A percentile compares a stretch with the other conserved stretches of the same genome.
Evolutionary conservation across 108 stramenopile genomes (phyloP).

Genomic region (Cyclotella cryptica): DNA sequence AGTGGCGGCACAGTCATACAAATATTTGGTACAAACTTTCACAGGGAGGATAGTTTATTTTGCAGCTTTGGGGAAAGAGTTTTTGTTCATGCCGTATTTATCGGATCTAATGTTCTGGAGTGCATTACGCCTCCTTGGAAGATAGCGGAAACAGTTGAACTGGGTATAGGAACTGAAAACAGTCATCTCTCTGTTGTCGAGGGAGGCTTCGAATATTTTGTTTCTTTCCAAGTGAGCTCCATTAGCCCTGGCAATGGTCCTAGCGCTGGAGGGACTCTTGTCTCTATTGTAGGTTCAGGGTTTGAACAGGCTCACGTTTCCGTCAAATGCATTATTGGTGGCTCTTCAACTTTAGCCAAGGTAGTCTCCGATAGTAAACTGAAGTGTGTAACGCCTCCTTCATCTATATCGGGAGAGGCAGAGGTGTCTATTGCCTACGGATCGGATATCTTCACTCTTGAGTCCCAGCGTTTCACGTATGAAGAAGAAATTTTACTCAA

Average conservation of each 20-base stretch:
- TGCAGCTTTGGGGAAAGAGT: slow-evolving; percentile 36
- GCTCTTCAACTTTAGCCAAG: slow-evolving; percentile 6
- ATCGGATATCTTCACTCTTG: slow-evolving; percentile 30
- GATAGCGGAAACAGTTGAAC: slow-evolving; percentile 19
- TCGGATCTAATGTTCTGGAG: slow-evolving; percentile 37
- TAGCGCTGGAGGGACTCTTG: slow-evolving; percentile 33
- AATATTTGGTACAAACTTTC: slow-evolving; percentile 46
- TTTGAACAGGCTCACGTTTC: slow-evolving; percentile 32
- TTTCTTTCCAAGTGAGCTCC: slow-evolving; percentile 26
- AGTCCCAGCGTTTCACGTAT: slow-evolving; percentile 21
- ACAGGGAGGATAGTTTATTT: slow-evolving; percentile 18
- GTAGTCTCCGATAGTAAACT: slow-evolving; percentile 28
- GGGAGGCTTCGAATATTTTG: slow-evolving; percentile 30
- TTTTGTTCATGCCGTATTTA: slow-evolving; percentile 16
- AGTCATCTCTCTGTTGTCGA: slow-evolving; percentile 30
- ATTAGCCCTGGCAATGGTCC: slow-evolving; percentile 36
- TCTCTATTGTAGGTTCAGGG: slow-evolving; percentile 27
- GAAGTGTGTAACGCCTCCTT: slow-evolving; percentile 20
- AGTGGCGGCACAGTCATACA: slow-evolving; percentile 27
- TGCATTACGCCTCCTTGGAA: slow-evolving; percentile 30
- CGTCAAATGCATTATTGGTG: slow-evolving; percentile 30
- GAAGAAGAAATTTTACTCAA: slow-evolving; percentile 35
- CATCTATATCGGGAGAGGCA: slow-evolving; percentile 7
- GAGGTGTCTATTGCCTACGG: slow-evolving; percentile 36
- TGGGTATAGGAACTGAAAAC: slow-evolving; percentile 22